Percentiles rank a stretch among this genome's conserved stretches.
Conservation (phyloP, 2,329 filamentous ascomycete genomes). For the Fusarium equiseti region DNA sequence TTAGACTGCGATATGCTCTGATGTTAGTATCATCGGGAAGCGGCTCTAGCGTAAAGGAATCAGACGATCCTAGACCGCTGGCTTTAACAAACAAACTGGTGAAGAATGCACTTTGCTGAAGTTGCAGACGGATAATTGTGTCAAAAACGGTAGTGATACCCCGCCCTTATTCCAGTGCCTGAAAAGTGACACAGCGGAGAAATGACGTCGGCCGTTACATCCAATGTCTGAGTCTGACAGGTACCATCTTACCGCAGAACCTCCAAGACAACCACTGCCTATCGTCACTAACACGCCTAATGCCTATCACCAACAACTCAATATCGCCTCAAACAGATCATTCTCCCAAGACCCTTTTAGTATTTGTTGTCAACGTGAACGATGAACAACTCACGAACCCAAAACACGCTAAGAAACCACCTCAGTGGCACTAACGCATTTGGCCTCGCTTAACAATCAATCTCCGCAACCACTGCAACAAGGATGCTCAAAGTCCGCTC, state of each 20-base stretch:
- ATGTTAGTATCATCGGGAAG: background rate
- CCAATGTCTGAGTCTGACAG: background rate
- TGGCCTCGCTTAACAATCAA: constrained; percentile 14
- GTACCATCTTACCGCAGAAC: background rate
- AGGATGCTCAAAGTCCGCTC: background rate
- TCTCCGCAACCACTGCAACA: constrained; percentile 17
- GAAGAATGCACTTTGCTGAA: background rate
- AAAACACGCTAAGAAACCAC: background rate
- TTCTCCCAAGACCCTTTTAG: background rate
- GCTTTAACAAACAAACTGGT: background rate
- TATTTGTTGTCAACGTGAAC: background rate
- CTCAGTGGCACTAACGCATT: background rate
- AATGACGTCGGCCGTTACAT: background rate
- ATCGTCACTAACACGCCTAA: too few species aligned
- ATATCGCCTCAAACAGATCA: background rate
- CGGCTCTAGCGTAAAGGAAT: background rate
- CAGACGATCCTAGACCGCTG: background rate
- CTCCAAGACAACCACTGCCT: too few species aligned
- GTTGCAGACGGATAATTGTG: background rate
- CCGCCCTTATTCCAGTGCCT: background rate
- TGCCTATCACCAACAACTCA: background rate
- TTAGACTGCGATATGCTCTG: background rate
- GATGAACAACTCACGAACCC: background rate
- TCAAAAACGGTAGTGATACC: background rate
- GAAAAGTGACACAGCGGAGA: background rate